Conservation (phyloP, 805 yeast genomes). For the Wickerhamiella siamensis region DNA sequence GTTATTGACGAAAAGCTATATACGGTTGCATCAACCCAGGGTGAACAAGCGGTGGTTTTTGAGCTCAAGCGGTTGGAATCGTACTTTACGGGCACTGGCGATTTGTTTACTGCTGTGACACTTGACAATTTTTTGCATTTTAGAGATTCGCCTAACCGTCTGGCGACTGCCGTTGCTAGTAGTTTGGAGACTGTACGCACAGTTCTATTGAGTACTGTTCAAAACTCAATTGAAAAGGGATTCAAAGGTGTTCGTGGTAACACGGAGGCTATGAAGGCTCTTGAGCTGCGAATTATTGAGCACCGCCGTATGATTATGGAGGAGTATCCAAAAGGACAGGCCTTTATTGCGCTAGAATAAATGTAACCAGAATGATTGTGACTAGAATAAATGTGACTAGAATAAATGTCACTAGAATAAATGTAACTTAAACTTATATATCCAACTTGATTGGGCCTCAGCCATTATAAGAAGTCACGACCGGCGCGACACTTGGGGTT, state of each 20-base stretch:
- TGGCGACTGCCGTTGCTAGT: constrained; percentile 26
- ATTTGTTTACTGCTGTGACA: constrained; percentile 67
- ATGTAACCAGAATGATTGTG: too few relatives aligned
- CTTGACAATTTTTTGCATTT: constrained; percentile 41
- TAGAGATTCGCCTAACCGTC: constrained; percentile 16
- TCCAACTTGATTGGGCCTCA: too few relatives aligned
- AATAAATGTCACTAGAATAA: too few relatives aligned
- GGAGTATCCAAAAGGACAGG: not conserved
- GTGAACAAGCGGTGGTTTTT: constrained; percentile 25
- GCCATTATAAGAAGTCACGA: too few relatives aligned
- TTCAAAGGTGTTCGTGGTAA: constrained; percentile 28
- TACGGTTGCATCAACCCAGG: constrained; percentile 33
- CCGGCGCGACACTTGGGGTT: too few relatives aligned
- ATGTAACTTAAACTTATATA: too few relatives aligned
- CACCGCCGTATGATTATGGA: constrained; percentile 29
- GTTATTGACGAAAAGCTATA: constrained; percentile 24
- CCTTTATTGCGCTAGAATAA: not conserved
- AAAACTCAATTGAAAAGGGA: constrained; percentile 7
- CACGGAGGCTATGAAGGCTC: constrained; percentile 42
- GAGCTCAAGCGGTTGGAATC: constrained; percentile 52
- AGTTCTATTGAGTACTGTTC: constrained; percentile 27
- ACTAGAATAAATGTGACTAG: too few relatives aligned
- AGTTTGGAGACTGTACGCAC: constrained; percentile 32
- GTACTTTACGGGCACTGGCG: constrained; percentile 93
- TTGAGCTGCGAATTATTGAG: constrained; percentile 58